Evolutionary conservation across 1,139 yeast species (phyloP).

Genomic region (Hyphopichia khmerensis): DNA sequence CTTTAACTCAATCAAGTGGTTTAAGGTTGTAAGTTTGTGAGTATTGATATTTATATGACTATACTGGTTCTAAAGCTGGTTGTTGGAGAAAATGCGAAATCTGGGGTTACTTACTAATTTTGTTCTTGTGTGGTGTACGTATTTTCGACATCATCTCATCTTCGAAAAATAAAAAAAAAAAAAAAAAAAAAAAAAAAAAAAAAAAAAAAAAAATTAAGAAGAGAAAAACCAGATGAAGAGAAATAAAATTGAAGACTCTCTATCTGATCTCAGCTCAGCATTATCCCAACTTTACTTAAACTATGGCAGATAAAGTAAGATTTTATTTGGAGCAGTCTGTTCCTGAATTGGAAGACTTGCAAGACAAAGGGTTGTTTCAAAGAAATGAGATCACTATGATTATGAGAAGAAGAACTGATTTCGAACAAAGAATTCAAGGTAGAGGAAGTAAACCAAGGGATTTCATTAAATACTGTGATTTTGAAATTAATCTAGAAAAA

Average conservation of each 20-base stretch:
- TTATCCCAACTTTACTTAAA: no score
- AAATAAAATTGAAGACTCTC: neutral
- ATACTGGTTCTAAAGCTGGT: no score
- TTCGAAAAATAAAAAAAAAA: neutral
- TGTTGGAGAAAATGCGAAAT: no score
- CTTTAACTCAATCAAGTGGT: no score
- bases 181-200: no score
- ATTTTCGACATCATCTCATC: neutral
- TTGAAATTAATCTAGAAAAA: constrained; percentile 77
- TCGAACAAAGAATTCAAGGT: constrained; percentile 86
- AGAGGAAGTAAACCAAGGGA: constrained; percentile 81
- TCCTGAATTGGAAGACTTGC: constrained; percentile 89
- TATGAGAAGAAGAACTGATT: constrained; percentile 92
- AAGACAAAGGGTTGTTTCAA: constrained; percentile 75
- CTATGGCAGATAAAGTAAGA: constrained; percentile 74
- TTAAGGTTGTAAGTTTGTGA: no score
- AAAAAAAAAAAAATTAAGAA: no score
- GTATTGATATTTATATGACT: neutral
- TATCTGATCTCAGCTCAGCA: no score
- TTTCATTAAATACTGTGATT: constrained; percentile 75
- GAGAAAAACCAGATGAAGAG: neutral
- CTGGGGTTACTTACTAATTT: no score
- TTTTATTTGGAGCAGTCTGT: constrained; percentile 79
- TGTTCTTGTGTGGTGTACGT: no score
- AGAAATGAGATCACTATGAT: constrained; percentile 79